Base-by-base conservation (phyloP, 2,329 filamentous ascomycete species). In the Fusarium fujikuroi region DNA sequence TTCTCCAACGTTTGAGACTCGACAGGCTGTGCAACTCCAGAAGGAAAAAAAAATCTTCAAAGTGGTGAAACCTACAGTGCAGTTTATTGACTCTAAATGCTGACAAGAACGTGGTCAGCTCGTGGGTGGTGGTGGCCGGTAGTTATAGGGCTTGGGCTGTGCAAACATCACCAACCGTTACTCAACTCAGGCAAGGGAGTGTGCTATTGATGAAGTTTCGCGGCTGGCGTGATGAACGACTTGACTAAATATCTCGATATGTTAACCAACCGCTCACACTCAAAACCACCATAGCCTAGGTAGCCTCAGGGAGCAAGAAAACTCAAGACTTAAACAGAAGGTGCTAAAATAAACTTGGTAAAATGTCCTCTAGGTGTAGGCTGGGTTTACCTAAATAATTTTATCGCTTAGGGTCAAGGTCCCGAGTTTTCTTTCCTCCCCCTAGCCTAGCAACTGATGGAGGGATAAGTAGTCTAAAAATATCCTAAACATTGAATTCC, bases 401-500 rank as follows among this genome's bases (percentile, higher is more conserved):
- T 12, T 32, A 11, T 32, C 30, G 30, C 4, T 32, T 32, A 5
- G 30, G 11, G 11, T 32, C 30, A 32, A 4, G 11, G 30, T 32
- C 30, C 10, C 12, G 11, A 32, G 30, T 32, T 32, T 32, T 32
- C 30, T 32, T 32, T 32, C 30, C 30, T 32, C 30, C 30, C 30
- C 11, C 12, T n/a, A n/a, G 28, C 21, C 23, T 32, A 61, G 39
- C 53, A 23, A 42, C 19, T 43, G 23, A n/a, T 39, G 12, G n/a
- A 34, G 57, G 32, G n/a, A 49, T 16, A 63, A 19, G 25, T 18
- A 59, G 23, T 59, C 66, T 69, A 69, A 69, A 69, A 69, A 69
- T 70, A 69, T 52, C 54, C 44, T 30, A 36, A 43, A 53, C 50
- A 49, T 54, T 49, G 66, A 56, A 74, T 74, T 68, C 70, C 70